These are phyloP conservation scores for Phaeotremella fagi DNA, from an alignment of 768 basidiomycete species.

Conservation along the genomic window DNA sequence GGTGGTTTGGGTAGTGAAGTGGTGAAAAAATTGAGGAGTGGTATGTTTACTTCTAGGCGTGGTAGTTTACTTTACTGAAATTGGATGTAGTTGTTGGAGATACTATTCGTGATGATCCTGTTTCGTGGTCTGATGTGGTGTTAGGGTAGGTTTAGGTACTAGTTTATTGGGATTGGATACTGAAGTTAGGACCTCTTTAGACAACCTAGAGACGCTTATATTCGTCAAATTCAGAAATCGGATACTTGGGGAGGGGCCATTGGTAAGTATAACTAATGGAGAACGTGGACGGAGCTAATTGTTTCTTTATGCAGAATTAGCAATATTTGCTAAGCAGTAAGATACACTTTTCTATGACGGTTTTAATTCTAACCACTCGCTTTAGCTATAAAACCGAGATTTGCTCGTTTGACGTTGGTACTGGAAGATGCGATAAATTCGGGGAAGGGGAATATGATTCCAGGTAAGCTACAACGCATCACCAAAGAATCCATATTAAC, in stretches of 20 bases:
- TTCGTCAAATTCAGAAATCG: constrained; percentile 71
- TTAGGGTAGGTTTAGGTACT: constrained; percentile 67
- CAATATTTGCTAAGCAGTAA: constrained; percentile 69
- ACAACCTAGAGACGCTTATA: constrained; percentile 65
- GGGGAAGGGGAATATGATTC: constrained; percentile 54
- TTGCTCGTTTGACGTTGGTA: constrained; percentile 83
- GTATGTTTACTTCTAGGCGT: constrained; percentile 55
- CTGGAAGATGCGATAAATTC: constrained; percentile 81
- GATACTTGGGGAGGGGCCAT: constrained; percentile 94
- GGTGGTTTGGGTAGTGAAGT: constrained; percentile 62
- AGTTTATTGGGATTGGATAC: no score
- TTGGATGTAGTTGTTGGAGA: constrained; percentile 78
- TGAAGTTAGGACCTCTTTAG: no score
- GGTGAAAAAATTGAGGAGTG: constrained; percentile 65
- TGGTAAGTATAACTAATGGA: constrained; percentile 50
- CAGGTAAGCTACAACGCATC: constrained; percentile 47
- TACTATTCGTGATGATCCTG: constrained; percentile 66
- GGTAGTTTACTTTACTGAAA: no score
- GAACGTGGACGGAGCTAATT: background rate
- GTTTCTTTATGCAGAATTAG: constrained; percentile 56
- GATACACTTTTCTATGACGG: constrained; percentile 5
- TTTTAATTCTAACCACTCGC: background rate
- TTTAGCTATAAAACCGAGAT: constrained; percentile 71
- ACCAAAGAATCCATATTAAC: background rate
- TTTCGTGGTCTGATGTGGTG: constrained; percentile 75